Conservation (phyloP, 2,329 filamentous ascomycete genomes). For the Cercospora berteroae region DNA sequence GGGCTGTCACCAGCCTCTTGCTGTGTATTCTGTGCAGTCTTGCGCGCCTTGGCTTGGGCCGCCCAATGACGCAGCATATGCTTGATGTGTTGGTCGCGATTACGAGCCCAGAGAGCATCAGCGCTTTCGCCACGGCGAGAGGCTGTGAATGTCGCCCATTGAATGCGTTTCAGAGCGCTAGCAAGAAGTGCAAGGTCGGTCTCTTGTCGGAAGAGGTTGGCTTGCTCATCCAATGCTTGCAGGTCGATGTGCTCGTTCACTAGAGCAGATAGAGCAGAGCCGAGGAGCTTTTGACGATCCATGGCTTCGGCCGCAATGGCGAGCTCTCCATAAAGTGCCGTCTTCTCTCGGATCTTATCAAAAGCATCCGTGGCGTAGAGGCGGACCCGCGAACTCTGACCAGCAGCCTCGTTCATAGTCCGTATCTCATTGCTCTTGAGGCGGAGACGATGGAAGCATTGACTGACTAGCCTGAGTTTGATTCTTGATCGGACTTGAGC, state of each 20-base stretch:
- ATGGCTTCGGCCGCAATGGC: constrained; percentile 37
- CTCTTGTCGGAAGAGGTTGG: constrained; percentile 47
- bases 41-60: constrained; percentile 42
- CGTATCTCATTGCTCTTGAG: constrained; percentile 35
- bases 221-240: constrained; percentile 41
- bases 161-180: constrained; percentile 55
- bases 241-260: constrained; percentile 31
- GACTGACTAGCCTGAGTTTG: constrained; percentile 55
- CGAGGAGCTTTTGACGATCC: constrained; percentile 34
- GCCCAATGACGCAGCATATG: constrained; percentile 58
- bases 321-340: constrained; percentile 23
- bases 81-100: constrained; percentile 54
- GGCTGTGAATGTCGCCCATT: constrained; percentile 57
- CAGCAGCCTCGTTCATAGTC: constrained; percentile 43
- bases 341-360: constrained; percentile 39
- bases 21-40: constrained; percentile 14
- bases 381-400: constrained; percentile 38
- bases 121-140: constrained; percentile 53
- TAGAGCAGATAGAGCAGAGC: constrained; percentile 38
- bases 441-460: constrained; percentile 43
- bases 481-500: constrained; percentile 51
- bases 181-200: constrained; percentile 49
- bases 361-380: constrained; percentile 37
- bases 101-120: constrained; percentile 52
- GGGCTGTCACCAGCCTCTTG: constrained; percentile 24